Percentiles rank a stretch among this genome's conserved stretches.
phyloP scores from a whole-genome alignment of 768 basidiomycete genomes.

The Sarcodon aspratus region DNA sequence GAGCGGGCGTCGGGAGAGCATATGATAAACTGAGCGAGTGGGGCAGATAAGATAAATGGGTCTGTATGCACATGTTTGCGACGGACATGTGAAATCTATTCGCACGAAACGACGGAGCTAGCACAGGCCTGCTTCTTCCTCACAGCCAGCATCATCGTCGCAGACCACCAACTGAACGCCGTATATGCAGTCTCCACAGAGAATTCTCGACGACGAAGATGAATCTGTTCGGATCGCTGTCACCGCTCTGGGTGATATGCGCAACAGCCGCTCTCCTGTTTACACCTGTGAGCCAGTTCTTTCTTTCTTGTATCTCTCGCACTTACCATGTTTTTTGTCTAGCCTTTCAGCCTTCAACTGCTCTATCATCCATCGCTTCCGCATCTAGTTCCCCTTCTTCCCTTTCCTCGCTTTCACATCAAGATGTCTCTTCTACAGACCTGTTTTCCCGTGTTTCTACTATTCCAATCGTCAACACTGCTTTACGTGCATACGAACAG shows the following conservation, averaged over 20 bases:
- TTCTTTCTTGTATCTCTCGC: neutral
- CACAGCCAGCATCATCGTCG: constrained; percentile 5
- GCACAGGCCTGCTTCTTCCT: neutral
- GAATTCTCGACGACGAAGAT: constrained; percentile 40
- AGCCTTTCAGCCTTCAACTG: neutral
- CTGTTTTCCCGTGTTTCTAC: constrained; percentile 51
- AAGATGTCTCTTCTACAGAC: constrained; percentile 15
- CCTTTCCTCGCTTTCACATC: constrained; percentile 5
- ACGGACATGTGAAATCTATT: too few relatives aligned
- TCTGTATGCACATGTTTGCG: too few relatives aligned
- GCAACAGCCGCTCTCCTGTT: constrained; percentile 30
- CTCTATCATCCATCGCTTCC: neutral
- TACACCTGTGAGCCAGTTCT: constrained; percentile 10
- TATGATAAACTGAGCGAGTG: too few relatives aligned
- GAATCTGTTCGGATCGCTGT: constrained; percentile 76
- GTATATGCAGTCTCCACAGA: constrained; percentile 2
- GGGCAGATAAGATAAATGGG: too few relatives aligned
- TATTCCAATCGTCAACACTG: constrained; percentile 63
- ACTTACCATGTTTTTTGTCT: neutral
- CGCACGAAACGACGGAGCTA: neutral
- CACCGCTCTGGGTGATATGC: constrained; percentile 68
- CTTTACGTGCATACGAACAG: constrained; percentile 66
- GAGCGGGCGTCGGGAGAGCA: too few relatives aligned
- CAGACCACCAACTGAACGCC: constrained; percentile 5
- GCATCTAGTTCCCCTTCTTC: neutral